A percentile compares a stretch with the other conserved stretches of the same genome.
Evolutionary conservation across 495 filamentous ascomycete genomes (phyloP).

Genomic region (Xylaria venustula): DNA sequence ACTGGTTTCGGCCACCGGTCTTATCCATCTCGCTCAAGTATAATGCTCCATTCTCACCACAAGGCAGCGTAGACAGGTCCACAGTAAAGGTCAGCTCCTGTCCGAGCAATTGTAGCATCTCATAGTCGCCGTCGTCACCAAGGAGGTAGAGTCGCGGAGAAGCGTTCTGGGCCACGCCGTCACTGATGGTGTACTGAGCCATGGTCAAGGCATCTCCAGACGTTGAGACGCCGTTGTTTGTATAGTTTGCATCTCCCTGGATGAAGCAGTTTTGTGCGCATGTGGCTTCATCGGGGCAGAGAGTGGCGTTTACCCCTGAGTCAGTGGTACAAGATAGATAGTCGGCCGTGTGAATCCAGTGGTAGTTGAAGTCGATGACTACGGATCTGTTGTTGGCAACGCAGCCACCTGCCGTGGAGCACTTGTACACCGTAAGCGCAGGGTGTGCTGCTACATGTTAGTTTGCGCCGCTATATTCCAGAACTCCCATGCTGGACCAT

Average conservation of each 20-base stretch:
- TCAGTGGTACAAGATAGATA: conserved; percentile 55
- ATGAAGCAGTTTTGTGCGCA: conserved; percentile 58
- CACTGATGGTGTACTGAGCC: conserved; percentile 52
- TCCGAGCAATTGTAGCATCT: conserved; percentile 57
- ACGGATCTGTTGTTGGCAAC: conserved; percentile 50
- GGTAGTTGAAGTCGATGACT: conserved; percentile 66
- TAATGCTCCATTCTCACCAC: conserved; percentile 70
- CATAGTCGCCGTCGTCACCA: conserved; percentile 50
- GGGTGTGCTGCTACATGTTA: conserved; percentile 45
- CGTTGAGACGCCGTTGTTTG: conserved; percentile 57
- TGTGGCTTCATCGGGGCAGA: conserved; percentile 52
- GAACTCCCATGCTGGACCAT: not conserved
- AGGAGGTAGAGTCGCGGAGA: conserved; percentile 64
- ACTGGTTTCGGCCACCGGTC: conserved; percentile 55
- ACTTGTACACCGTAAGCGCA: conserved; percentile 55
- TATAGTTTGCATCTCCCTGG: conserved; percentile 60
- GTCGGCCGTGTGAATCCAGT: conserved; percentile 54
- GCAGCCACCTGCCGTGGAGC: conserved; percentile 52
- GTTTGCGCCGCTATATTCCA: not conserved
- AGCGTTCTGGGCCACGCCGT: conserved; percentile 40
- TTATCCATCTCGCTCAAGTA: conserved; percentile 67
- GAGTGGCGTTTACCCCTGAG: conserved; percentile 44
- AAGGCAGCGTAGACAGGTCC: conserved; percentile 62
- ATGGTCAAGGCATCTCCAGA: conserved; percentile 54
- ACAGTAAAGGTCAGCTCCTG: conserved; percentile 70